These are phyloP conservation scores for Colletotrichum sojae DNA, from an alignment of 2,329 filamentous ascomycete genomes.

Conservation along the genomic window DNA sequence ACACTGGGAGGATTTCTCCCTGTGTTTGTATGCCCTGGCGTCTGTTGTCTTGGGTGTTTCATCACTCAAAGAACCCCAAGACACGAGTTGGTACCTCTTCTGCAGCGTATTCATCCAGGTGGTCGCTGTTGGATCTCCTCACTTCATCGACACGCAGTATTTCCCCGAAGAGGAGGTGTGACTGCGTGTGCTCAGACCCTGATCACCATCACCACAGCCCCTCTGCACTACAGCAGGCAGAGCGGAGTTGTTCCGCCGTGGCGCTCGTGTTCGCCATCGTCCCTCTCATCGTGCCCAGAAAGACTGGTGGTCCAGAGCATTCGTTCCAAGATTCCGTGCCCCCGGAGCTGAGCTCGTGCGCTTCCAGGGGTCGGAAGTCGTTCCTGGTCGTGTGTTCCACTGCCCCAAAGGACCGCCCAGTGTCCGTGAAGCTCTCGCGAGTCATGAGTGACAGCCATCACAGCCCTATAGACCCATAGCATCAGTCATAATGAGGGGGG, in stretches of 20 bases:
- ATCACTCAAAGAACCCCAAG: not conserved
- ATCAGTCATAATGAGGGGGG: too few relatives aligned
- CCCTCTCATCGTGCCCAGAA: not conserved
- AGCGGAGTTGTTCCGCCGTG: not conserved
- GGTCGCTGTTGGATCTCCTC: not conserved
- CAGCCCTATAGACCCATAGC: constrained; percentile 29
- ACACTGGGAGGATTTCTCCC: not conserved
- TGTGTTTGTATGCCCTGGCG: not conserved
- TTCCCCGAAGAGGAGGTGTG: not conserved
- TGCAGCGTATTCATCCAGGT: constrained; percentile 2
- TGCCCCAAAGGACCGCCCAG: not conserved
- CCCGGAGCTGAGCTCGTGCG: not conserved
- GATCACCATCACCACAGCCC: not conserved
- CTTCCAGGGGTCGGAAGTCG: too few relatives aligned
- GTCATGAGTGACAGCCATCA: constrained; percentile 19
- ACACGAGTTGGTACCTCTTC: not conserved
- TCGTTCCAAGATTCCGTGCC: not conserved
- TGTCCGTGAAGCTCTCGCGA: not conserved
- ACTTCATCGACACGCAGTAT: not conserved
- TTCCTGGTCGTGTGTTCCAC: too few relatives aligned
- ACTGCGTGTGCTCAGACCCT: constrained; percentile 12
- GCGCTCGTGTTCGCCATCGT: not conserved
- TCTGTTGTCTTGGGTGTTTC: not conserved
- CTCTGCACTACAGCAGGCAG: not conserved
- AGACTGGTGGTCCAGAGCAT: not conserved